A percentile compares a stretch with the other conserved stretches of the same genome.
Evolutionary conservation across 345 rosid genomes (phyloP).

Genomic region (Populus ilicifolia): DNA sequence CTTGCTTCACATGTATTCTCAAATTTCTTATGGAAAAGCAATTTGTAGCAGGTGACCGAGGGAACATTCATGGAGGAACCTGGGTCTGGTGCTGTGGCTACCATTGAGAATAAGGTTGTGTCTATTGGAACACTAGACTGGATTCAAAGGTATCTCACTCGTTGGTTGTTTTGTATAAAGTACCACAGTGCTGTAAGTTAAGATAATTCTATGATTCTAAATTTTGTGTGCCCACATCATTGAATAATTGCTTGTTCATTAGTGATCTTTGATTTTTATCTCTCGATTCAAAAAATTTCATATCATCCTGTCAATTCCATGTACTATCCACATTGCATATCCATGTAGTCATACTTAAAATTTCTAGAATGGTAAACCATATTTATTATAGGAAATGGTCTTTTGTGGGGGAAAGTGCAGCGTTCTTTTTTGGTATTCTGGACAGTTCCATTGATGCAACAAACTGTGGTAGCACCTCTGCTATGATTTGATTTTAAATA

Average conservation of each 20-base stretch:
- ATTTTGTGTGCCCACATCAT: neutral
- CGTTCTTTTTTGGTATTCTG: neutral
- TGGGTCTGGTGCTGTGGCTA: conserved; percentile 85
- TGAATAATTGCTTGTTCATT: neutral
- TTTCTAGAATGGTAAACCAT: neutral
- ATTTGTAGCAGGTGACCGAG: conserved; percentile 51
- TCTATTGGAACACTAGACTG: conserved; percentile 89
- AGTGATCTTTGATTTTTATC: neutral
- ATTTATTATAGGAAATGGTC: neutral
- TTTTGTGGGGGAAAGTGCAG: neutral
- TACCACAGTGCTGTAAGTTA: neutral
- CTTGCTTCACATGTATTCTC: neutral
- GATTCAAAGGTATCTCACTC: conserved; percentile 61
- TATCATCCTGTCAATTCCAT: neutral
- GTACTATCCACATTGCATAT: neutral
- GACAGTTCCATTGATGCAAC: neutral
- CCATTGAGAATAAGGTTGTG: conserved; percentile 58
- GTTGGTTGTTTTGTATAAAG: neutral
- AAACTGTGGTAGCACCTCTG: neutral
- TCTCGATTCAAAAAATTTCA: too few species aligned
- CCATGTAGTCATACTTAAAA: neutral
- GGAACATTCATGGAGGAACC: conserved; percentile 92
- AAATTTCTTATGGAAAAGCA: conserved; percentile 2
- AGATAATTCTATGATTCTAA: neutral
- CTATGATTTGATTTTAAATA: neutral